A percentile compares a stretch with the other conserved stretches of the same genome.
phyloP scores from a whole-genome alignment of 108 stramenopile species.

The Cyclotella sp. region DNA sequence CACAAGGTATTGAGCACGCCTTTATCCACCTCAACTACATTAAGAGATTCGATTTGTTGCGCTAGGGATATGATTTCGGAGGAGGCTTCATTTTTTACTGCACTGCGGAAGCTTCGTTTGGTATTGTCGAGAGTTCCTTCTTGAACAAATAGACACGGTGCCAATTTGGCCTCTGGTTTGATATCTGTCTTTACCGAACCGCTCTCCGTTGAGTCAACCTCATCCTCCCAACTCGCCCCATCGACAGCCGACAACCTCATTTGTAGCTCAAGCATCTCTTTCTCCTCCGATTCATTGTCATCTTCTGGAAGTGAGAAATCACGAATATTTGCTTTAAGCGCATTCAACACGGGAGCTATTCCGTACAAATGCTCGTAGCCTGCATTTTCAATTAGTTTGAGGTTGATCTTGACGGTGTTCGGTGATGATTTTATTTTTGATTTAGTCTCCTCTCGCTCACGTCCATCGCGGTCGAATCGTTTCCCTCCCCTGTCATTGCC shows the following conservation, averaged over 20 bases:
- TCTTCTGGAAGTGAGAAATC: constrained; percentile 59
- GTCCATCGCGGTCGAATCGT: constrained; percentile 9
- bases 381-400: constrained; percentile 72
- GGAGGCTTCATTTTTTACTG: constrained; percentile 59
- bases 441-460: constrained; percentile 21
- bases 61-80: constrained; percentile 66
- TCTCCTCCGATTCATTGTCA: constrained; percentile 37
- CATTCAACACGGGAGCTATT: constrained; percentile 81
- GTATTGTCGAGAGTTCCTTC: constrained; percentile 45
- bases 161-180: constrained; percentile 77
- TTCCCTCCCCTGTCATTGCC: constrained; percentile 12
- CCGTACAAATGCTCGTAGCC: constrained; percentile 89
- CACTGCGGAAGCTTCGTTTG: constrained; percentile 45
- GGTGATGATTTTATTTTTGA: neutral
- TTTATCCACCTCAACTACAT: constrained; percentile 78
- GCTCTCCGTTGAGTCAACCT: constrained; percentile 15
- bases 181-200: constrained; percentile 14
- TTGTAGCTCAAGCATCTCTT: constrained; percentile 34
- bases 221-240: constrained; percentile 34
- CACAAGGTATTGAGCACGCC: constrained; percentile 86
- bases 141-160: constrained; percentile 83
- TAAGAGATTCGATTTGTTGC: constrained; percentile 53
- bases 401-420: constrained; percentile 61
- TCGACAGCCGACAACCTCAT: constrained; percentile 15
- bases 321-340: constrained; percentile 67